These are phyloP conservation scores for Graphiopsis chlorocephala DNA, from an alignment of 2,329 filamentous ascomycete genomes.

Conservation along the genomic window DNA sequence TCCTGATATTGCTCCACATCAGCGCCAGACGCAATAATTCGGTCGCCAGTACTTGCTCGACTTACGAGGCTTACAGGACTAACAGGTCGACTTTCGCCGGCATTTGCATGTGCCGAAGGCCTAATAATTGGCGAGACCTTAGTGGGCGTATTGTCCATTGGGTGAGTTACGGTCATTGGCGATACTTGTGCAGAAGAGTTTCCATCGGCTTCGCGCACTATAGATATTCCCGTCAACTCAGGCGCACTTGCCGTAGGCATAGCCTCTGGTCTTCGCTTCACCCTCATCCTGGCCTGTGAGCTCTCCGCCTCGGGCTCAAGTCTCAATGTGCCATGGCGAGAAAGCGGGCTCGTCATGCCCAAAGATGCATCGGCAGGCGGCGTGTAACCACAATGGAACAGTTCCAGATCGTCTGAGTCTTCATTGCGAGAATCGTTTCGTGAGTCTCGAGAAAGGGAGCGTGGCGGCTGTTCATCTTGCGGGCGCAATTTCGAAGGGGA, in stretches of 20 bases:
- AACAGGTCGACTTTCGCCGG: neutral
- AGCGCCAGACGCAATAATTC: constrained; percentile 25
- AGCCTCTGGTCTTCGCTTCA: constrained; percentile 27
- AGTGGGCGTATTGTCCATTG: constrained; percentile 9
- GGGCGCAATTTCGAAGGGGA: constrained; percentile 3
- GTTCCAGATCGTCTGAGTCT: constrained; percentile 47
- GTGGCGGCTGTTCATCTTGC: constrained; percentile 23
- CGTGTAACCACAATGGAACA: constrained; percentile 74
- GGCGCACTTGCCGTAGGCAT: constrained; percentile 10
- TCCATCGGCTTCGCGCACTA: constrained; percentile 41
- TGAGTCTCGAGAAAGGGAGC: constrained; percentile 29
- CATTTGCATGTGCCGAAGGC: neutral
- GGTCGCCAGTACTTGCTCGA: constrained; percentile 32
- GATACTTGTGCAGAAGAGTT: constrained; percentile 27
- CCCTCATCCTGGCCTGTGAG: constrained; percentile 42
- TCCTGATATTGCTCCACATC: constrained; percentile 18
- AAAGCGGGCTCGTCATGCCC: constrained; percentile 38
- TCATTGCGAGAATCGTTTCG: constrained; percentile 20
- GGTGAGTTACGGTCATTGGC: constrained; percentile 25
- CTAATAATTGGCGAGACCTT: constrained; percentile 13
- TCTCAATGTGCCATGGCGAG: constrained; percentile 28
- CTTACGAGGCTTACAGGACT: constrained; percentile 20
- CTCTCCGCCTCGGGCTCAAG: constrained; percentile 27
- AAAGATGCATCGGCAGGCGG: constrained; percentile 71
- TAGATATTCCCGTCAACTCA: neutral